phyloP scores from a whole-genome alignment of 2,329 filamentous ascomycete genomes.

The Fusarium incarnatum region DNA sequence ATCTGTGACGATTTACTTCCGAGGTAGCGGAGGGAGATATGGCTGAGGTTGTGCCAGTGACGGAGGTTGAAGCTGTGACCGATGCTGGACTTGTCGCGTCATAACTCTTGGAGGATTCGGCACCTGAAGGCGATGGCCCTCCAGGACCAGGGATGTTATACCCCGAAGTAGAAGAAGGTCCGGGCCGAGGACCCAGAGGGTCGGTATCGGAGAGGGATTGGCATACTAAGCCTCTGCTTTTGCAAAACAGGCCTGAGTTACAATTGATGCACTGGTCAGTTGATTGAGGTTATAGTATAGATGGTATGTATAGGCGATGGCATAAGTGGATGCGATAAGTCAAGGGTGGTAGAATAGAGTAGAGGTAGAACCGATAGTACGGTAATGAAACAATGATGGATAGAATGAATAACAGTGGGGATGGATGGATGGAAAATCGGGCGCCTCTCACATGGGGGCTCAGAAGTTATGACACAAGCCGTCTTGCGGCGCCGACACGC shows the following conservation, averaged over 20 bases:
- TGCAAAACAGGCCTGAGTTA: constrained; percentile 51
- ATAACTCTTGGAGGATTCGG: constrained; percentile 9
- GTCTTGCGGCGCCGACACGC: constrained; percentile 59
- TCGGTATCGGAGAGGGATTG: constrained; percentile 47
- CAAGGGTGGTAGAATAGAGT: background rate
- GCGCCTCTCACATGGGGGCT: constrained; percentile 57
- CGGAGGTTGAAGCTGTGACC: constrained; percentile 8
- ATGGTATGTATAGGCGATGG: background rate
- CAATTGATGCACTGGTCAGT: constrained; percentile 17
- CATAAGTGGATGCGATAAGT: constrained; percentile 14
- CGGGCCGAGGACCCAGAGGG: constrained; percentile 4
- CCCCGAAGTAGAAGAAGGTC: background rate
- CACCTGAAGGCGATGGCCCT: background rate
- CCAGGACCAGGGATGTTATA: background rate
- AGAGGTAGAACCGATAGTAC: background rate
- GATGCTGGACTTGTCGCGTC: constrained; percentile 23
- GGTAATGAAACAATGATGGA: background rate
- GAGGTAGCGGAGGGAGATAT: constrained; percentile 29
- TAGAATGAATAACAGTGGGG: background rate
- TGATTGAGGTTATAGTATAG: constrained; percentile 2
- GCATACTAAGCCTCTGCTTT: constrained; percentile 50
- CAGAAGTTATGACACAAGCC: constrained; percentile 58
- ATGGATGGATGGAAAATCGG: background rate
- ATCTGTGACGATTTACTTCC: constrained; percentile 15
- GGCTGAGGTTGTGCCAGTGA: constrained; percentile 26